Conservation (phyloP, 345 rosid genomes). For the Nephelium lappaceum region DNA sequence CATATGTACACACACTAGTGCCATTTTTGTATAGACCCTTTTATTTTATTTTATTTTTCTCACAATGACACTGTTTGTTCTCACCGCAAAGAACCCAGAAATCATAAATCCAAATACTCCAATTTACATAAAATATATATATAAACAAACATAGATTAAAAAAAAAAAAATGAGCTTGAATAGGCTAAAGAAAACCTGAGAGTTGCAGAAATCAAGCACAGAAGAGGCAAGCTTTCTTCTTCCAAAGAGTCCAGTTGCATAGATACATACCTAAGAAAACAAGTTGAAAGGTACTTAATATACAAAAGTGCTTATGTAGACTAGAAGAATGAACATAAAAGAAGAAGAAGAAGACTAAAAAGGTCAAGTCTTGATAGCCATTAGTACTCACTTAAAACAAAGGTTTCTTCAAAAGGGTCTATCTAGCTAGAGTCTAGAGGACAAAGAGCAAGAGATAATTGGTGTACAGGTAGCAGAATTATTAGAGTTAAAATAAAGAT, state of each 20-base stretch:
- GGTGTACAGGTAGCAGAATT: not conserved
- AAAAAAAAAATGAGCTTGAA: constrained; percentile 1
- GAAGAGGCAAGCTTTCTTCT: constrained; percentile 22
- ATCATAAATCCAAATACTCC: not conserved
- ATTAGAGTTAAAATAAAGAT: constrained; percentile 27
- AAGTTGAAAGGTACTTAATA: constrained; percentile 11
- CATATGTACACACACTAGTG: not conserved
- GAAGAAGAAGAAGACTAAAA: constrained; percentile 14
- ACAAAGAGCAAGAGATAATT: not conserved
- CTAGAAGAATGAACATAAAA: not conserved
- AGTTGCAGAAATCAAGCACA: constrained; percentile 29
- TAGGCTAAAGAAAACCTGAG: constrained; percentile 35
- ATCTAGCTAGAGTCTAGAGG: not conserved
- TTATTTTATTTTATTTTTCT: no score
- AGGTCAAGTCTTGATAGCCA: not conserved
- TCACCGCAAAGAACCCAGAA: not conserved
- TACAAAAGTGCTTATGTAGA: constrained; percentile 1
- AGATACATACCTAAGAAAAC: constrained; percentile 14
- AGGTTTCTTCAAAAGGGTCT: not conserved
- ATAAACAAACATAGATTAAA: not conserved
- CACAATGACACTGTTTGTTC: not conserved
- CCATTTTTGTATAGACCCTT: not conserved
- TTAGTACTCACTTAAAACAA: not conserved
- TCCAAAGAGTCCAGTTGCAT: constrained; percentile 23
- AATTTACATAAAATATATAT: not conserved